Evolutionary conservation across 2,329 filamentous ascomycete genomes (phyloP), one percentile per base, ranked within the genome.

Genomic region (Thielaviopsis populi): DNA sequence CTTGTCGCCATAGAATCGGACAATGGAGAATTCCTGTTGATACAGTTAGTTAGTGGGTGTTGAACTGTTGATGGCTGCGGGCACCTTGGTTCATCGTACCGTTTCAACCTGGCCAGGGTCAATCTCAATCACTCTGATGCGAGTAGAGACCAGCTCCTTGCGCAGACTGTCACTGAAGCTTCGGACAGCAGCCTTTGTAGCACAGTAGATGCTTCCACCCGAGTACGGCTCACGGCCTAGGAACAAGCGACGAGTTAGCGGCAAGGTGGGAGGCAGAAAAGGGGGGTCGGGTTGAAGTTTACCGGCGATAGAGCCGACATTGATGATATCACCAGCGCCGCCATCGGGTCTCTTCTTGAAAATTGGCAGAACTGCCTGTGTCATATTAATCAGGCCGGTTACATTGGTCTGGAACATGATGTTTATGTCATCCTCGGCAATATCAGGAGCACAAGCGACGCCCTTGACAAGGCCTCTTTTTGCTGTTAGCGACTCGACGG

Each of bases 51-150:
- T 17, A 63, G 65, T 67, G 30, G 66, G 59, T 53, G 17, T 22
- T 6, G 11, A 8, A 22, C 15, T 19, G 19, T n/a, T 30, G 4
- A 22, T n/a, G 4, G 17, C 8, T 43, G 19, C n/a, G 10, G 7
- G 33, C 33, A 10, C 33, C 33, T 37, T 37, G 33, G 41, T 11
- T 22, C n/a, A 37, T 48, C 78, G 67, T 74, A 86, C 84, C 54
- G 91, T 96, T 79, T 96, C 90, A 58, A 96, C 91, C 76, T 95
- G 91, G 30, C 91, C 91, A 0, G 91, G 91, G 70, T 96, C 91
- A 70, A 96, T 81, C 74, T 90, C 88, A 67, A 96, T 95, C 67
- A 96, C 80, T 64, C 91, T 79, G 67, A 96, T 89, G 64, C 88
- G 80, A 19, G 86, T 89, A 6, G 87, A 80, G 69, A 96, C 86